Conservation (phyloP, 306 rosid genomes). For the Castanea mollissima region DNA sequence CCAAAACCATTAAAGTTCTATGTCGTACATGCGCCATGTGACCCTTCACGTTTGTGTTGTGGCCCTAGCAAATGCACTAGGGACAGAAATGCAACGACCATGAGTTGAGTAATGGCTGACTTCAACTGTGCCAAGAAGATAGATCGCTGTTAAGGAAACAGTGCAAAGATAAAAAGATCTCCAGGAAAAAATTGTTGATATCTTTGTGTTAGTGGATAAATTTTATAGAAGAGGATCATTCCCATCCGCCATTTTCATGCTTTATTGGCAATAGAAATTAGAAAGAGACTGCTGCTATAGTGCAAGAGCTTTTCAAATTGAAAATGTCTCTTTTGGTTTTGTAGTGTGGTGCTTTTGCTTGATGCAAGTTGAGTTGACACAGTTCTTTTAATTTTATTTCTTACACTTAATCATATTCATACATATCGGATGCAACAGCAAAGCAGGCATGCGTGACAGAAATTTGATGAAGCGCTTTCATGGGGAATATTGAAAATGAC, state of each 20-base stretch:
- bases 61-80: no score
- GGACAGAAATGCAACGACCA: no score
- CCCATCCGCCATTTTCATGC: neutral
- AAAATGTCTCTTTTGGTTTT: neutral
- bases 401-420: neutral
- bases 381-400: neutral
- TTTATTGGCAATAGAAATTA: neutral
- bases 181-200: neutral
- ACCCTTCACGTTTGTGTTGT: no score
- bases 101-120: no score
- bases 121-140: neutral
- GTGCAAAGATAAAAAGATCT: constrained; percentile 3
- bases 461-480: neutral
- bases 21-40: neutral
- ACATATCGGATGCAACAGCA: neutral
- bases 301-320: neutral
- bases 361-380: neutral
- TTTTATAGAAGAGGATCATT: neutral
- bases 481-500: neutral
- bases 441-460: neutral
- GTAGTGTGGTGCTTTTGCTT: constrained; percentile 2
- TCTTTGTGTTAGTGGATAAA: neutral
- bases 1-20: no score
- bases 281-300: neutral
- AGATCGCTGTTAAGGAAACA: neutral